Evolutionary conservation across 2,329 filamentous ascomycete genomes (phyloP).

Genomic region (Colletotrichum sansevieriae): DNA sequence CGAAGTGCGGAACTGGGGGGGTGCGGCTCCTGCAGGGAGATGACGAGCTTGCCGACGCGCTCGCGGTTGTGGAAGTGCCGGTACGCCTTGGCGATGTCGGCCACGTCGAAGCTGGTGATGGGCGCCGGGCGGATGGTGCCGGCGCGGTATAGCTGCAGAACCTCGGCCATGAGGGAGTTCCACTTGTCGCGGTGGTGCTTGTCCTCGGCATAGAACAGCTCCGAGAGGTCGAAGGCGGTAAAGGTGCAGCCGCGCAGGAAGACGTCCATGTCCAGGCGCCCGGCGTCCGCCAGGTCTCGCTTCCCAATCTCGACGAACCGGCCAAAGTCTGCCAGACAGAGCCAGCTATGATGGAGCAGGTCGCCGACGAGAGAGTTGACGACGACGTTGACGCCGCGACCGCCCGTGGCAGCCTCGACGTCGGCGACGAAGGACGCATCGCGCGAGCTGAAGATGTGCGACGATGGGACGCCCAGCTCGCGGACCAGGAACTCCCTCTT

Average conservation of each 20-base stretch:
- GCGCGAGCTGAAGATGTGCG: no score
- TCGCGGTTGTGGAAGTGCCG: no score
- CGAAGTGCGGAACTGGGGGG: no score
- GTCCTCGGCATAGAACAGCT: no score
- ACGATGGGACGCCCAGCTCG: no score
- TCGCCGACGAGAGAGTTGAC: neutral
- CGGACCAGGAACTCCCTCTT: no score
- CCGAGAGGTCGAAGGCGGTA: neutral
- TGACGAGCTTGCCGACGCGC: no score
- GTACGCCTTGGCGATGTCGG: neutral
- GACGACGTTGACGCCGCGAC: neutral
- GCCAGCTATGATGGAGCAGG: neutral
- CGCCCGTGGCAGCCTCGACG: neutral
- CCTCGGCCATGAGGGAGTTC: neutral
- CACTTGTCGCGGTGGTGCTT: no score
- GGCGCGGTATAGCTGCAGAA: constrained; percentile 40
- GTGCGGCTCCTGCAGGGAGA: no score
- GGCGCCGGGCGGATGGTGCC: constrained; percentile 41
- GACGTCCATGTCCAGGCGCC: neutral
- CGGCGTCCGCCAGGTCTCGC: neutral
- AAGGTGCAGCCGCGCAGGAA: neutral
- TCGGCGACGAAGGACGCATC: no score
- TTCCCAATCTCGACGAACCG: neutral
- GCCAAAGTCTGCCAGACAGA: neutral
- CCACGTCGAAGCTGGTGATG: constrained; percentile 38